Conservation (phyloP, 805 yeast genomes). For the Ogataea haglerorum region DNA sequence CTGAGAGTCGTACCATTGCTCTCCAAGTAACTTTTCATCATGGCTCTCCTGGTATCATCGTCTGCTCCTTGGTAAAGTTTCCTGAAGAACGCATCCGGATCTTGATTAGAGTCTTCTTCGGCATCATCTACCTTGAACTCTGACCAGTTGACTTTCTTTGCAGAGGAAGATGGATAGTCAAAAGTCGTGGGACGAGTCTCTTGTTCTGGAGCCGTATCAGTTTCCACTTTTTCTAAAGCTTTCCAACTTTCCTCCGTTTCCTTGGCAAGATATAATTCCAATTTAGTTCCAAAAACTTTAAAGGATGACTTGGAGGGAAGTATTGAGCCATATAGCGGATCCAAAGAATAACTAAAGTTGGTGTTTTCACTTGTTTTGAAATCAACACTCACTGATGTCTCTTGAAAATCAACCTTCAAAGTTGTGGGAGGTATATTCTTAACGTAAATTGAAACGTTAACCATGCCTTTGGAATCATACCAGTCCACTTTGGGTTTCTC, state of each 20-base stretch:
- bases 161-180: slow-evolving; percentile 63
- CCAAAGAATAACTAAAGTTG: slow-evolving; percentile 50
- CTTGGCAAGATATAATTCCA: slow-evolving; percentile 67
- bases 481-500: slow-evolving; percentile 51
- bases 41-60: slow-evolving; percentile 85
- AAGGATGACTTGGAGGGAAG: slow-evolving; percentile 42
- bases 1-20: slow-evolving; percentile 91
- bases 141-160: slow-evolving; percentile 68
- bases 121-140: slow-evolving; percentile 39
- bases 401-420: slow-evolving; percentile 38
- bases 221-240: slow-evolving; percentile 37
- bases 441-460: slow-evolving; percentile 70
- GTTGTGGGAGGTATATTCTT: slow-evolving; percentile 56
- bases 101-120: slow-evolving; percentile 41
- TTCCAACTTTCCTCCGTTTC: slow-evolving; percentile 48
- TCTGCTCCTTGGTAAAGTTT: slow-evolving; percentile 74
- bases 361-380: slow-evolving; percentile 50
- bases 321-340: slow-evolving; percentile 52
- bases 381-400: slow-evolving; percentile 37
- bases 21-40: slow-evolving; percentile 95
- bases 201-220: slow-evolving; percentile 11
- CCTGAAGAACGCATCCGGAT: slow-evolving; percentile 68
- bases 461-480: slow-evolving; percentile 60
- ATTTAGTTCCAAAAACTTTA: slow-evolving; percentile 63
- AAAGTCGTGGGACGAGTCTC: slow-evolving; percentile 13